Evolutionary conservation across 1,284 basidiomycete genomes (phyloP).

Genomic region (Ganoderma boninense): DNA sequence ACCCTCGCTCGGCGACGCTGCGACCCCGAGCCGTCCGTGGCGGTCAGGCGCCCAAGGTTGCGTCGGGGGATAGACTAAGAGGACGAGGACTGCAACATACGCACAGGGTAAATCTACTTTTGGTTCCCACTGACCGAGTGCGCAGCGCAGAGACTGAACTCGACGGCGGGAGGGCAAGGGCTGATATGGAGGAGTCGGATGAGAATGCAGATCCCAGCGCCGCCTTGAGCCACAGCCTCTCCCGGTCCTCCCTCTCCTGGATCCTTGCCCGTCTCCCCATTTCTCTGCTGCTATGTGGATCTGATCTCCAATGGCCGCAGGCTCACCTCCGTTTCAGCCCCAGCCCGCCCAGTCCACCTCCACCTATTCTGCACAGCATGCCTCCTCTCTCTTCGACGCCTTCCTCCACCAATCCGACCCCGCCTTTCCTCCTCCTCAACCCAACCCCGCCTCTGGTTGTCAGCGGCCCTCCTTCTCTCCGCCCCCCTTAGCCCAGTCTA

Average conservation of each 20-base stretch:
- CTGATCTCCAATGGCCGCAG: constrained; percentile 3
- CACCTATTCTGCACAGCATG: not conserved
- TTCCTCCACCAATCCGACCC: constrained; percentile 8
- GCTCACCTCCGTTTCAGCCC: not conserved
- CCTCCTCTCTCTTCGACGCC: constrained; percentile 3
- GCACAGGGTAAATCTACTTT: not conserved
- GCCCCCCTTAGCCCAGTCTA: not conserved
- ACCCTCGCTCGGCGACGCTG: not conserved
- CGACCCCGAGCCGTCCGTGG: not conserved
- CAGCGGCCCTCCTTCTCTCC: not conserved
- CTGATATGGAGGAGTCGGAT: not conserved
- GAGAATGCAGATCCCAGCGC: not conserved
- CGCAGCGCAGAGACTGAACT: not conserved
- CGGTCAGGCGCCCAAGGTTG: too few species aligned
- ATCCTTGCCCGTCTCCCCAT: not conserved
- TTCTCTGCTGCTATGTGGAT: not conserved
- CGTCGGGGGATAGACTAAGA: too few species aligned
- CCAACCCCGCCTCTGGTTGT: not conserved
- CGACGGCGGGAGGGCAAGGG: not conserved
- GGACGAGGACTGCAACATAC: too few species aligned
- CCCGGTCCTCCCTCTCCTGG: too few species aligned
- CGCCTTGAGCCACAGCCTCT: not conserved
- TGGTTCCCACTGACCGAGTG: not conserved
- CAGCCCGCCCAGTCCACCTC: not conserved
- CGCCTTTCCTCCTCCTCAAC: not conserved